A percentile compares a stretch with the other conserved stretches of the same genome.
phyloP scores from a whole-genome alignment of 1,284 basidiomycete species.

The Apiotrichum siamense region DNA sequence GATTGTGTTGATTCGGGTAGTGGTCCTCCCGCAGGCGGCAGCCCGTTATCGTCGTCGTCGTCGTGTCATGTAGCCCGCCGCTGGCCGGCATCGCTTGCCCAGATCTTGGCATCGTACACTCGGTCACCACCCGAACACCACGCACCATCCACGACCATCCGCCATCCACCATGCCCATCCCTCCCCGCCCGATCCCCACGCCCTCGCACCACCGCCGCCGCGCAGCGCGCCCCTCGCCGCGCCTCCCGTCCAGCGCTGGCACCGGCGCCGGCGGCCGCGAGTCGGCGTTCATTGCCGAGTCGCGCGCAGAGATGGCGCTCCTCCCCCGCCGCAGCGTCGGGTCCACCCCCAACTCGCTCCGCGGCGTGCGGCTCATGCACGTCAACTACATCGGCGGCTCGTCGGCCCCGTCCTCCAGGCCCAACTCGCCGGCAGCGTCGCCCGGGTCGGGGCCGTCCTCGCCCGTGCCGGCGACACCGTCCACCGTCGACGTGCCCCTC shows the following conservation, averaged over 20 bases:
- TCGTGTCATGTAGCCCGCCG: too few species aligned
- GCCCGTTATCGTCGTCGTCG: too few species aligned
- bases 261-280: constrained; percentile 3
- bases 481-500: constrained; percentile 10
- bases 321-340: constrained; percentile 7
- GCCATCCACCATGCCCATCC: constrained; percentile 32
- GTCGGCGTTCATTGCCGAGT: constrained; percentile 25
- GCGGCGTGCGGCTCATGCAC: constrained; percentile 5
- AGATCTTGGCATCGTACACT: too few species aligned
- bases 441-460: not conserved
- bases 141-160: not conserved
- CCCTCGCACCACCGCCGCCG: constrained; percentile 9
- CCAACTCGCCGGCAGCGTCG: not conserved
- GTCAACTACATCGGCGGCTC: not conserved
- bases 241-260: constrained; percentile 13
- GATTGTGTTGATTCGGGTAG: too few species aligned
- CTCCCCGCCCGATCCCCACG: constrained; percentile 32
- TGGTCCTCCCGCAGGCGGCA: too few species aligned
- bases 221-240: constrained; percentile 19
- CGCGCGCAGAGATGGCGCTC: constrained; percentile 33
- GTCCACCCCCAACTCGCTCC: constrained; percentile 6
- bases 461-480: not conserved
- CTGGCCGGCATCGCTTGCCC: too few species aligned
- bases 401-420: not conserved
- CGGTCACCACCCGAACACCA: too few species aligned